Conservation (phyloP, 805 yeast genomes). For the Yamadazyma paraphyllophila region DNA sequence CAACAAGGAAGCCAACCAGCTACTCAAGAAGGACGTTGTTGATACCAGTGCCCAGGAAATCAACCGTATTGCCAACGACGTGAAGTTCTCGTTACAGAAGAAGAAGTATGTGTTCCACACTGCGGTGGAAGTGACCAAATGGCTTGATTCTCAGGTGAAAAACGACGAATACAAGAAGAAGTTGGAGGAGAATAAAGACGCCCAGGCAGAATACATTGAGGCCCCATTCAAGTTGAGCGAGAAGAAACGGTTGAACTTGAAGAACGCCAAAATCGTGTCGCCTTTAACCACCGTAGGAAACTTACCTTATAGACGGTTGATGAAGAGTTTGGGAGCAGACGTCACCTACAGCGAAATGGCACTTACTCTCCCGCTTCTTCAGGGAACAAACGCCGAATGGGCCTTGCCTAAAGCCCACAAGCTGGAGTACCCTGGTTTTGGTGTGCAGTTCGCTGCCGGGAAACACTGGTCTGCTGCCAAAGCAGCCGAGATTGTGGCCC, state of each 20-base stretch:
- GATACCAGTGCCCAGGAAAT: conserved; percentile 51
- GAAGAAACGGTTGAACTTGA: conserved; percentile 69
- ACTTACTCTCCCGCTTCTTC: conserved; percentile 75
- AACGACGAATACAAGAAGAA: conserved; percentile 36
- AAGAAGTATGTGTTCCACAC: conserved; percentile 58
- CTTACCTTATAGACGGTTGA: conserved; percentile 88
- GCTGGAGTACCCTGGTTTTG: conserved; percentile 82
- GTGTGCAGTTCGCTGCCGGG: conserved; percentile 88
- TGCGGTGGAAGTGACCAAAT: conserved; percentile 58
- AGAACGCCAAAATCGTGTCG: conserved; percentile 80
- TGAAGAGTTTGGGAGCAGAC: conserved; percentile 89
- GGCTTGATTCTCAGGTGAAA: conserved; percentile 60
- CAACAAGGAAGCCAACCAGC: conserved; percentile 41
- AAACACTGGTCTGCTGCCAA: conserved; percentile 93
- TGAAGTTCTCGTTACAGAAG: conserved; percentile 52
- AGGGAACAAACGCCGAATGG: conserved; percentile 95
- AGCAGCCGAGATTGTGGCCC: conserved; percentile 77
- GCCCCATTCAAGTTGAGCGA: conserved; percentile 77
- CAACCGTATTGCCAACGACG: conserved; percentile 54
- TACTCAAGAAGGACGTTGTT: conserved; percentile 38
- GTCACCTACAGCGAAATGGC: conserved; percentile 97
- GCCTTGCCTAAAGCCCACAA: conserved; percentile 89
- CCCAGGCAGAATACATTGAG: conserved; percentile 60
- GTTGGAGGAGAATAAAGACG: conserved; percentile 32
- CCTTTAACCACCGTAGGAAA: conserved; percentile 98